phyloP scores from a whole-genome alignment of 2,329 filamentous ascomycete species.

The Paecilomyces formosus region DNA sequence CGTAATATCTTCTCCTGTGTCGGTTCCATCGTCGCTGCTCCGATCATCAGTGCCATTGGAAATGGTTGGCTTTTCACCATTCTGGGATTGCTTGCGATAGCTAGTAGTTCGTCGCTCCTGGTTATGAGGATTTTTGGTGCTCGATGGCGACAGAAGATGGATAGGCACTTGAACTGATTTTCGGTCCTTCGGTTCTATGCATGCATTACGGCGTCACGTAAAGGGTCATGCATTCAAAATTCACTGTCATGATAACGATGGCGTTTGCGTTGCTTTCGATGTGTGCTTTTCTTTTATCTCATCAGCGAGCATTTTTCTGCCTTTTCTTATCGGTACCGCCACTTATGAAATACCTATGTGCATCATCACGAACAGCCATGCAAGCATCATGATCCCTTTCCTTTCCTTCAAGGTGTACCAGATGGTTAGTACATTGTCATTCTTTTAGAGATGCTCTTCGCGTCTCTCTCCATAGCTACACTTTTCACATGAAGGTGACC shows the following conservation, averaged over 20 bases:
- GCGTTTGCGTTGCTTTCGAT: background rate
- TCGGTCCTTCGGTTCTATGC: conserved; percentile 2
- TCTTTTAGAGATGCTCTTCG: background rate
- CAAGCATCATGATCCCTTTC: background rate
- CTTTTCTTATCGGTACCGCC: background rate
- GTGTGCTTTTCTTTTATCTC: background rate
- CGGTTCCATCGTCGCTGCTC: conserved; percentile 61
- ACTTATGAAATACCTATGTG: background rate
- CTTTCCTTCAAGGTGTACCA: background rate
- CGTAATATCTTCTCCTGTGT: conserved; percentile 71
- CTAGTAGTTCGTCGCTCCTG: conserved; percentile 54
- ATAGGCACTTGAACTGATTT: conserved; percentile 27
- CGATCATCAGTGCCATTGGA: conserved; percentile 63
- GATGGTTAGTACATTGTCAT: background rate
- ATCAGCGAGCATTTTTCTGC: background rate
- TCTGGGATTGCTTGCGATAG: conserved; percentile 47
- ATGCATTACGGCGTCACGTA: conserved; percentile 12
- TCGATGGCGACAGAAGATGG: conserved; percentile 59
- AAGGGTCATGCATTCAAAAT: conserved; percentile 13
- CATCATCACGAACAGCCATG: background rate
- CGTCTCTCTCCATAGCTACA: background rate
- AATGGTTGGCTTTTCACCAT: conserved; percentile 71
- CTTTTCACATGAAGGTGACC: background rate
- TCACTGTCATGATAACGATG: background rate
- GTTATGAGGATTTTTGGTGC: conserved; percentile 54